Conservation (phyloP, 2,329 filamentous ascomycete genomes). For the Orbilia blumenaviensis region DNA sequence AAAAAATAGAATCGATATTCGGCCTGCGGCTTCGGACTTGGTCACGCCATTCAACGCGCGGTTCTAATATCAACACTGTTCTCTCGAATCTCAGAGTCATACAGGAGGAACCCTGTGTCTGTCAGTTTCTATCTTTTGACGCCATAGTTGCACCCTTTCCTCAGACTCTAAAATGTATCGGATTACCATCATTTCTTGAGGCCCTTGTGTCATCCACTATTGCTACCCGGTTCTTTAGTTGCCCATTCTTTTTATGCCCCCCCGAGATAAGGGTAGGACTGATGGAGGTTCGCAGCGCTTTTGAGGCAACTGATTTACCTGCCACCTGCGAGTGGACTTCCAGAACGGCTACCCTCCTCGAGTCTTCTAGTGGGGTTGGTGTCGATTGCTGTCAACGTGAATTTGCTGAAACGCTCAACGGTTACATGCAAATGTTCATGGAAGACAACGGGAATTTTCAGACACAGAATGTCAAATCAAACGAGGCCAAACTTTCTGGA, state of each 20-base stretch:
- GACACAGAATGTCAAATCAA: background rate
- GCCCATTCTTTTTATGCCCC: conserved; percentile 4
- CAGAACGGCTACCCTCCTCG: background rate
- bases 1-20: background rate
- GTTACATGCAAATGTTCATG: conserved; percentile 18
- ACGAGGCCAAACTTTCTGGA: background rate
- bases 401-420: background rate
- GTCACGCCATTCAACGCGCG: background rate
- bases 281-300: background rate
- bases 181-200: conserved; percentile 14
- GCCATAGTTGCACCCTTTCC: background rate
- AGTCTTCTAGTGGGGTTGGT: background rate
- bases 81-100: background rate
- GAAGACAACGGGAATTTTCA: background rate
- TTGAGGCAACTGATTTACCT: background rate
- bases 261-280: background rate
- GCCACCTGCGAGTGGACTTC: conserved; percentile 6
- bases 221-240: background rate
- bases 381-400: background rate
- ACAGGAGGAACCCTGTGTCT: background rate
- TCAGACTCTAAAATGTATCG: background rate
- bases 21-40: conserved; percentile 2
- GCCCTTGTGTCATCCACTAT: conserved; percentile 4
- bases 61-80: background rate
- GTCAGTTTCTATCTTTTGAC: background rate